A percentile compares a stretch with the other conserved stretches of the same genome.
phyloP scores from a whole-genome alignment of 2,329 filamentous ascomycete species.

The Volutella citrinella region DNA sequence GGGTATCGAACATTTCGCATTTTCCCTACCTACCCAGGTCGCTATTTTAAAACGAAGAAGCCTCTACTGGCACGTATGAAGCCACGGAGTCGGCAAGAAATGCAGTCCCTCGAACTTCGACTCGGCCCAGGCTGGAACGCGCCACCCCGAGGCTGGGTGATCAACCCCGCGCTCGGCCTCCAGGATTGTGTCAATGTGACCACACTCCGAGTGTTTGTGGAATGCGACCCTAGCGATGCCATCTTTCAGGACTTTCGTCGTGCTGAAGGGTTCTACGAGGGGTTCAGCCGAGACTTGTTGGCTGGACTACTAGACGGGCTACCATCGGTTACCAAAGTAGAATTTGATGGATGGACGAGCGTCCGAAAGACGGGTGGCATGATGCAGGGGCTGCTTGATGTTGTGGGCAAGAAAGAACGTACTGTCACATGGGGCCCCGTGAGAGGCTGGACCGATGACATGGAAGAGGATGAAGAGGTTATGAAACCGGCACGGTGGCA shows the following conservation, averaged over 20 bases:
- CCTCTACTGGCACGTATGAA: constrained; percentile 67
- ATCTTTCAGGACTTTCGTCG: constrained; percentile 67
- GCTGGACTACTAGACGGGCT: constrained; percentile 53
- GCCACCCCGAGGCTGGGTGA: constrained; percentile 68
- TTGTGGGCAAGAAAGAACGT: constrained; percentile 46
- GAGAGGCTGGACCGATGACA: constrained; percentile 60
- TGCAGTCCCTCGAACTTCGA: constrained; percentile 66
- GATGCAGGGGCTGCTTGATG: constrained; percentile 57
- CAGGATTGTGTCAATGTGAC: constrained; percentile 57
- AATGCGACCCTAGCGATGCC: constrained; percentile 67
- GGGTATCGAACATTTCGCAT: constrained; percentile 60
- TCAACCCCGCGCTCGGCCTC: constrained; percentile 63
- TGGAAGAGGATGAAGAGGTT: constrained; percentile 32
- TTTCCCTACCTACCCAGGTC: constrained; percentile 62
- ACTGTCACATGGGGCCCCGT: constrained; percentile 65
- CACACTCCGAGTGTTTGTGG: constrained; percentile 64
- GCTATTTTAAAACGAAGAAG: constrained; percentile 70
- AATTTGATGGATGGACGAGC: constrained; percentile 67
- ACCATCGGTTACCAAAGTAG: constrained; percentile 54
- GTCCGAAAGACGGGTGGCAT: constrained; percentile 65
- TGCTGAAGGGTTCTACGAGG: constrained; percentile 66
- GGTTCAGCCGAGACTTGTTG: constrained; percentile 59
- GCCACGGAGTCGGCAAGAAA: constrained; percentile 52
- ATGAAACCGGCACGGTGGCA: constrained; percentile 2
- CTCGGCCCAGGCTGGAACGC: constrained; percentile 71